Base-by-base conservation (phyloP, 148 eudicot genomes). In the Pharnaceum exiguum region DNA sequence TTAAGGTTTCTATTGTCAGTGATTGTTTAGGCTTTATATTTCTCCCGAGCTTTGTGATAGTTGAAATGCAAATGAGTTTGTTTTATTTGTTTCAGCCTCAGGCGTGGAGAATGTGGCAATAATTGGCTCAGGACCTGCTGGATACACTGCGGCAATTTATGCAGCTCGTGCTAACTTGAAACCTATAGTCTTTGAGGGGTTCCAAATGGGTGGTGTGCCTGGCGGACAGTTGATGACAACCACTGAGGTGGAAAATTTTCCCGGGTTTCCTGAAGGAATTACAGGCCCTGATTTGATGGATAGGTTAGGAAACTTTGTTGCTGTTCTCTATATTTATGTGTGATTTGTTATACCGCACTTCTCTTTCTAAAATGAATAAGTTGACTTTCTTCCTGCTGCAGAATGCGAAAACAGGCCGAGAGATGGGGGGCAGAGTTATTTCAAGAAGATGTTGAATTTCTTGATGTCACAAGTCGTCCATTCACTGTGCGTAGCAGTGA, bases 281-380 rank as follows among this genome's bases (percentile, higher is more conserved):
- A 93, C 89, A 36, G 99, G 99, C 65, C 99, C 99, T 33, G 99
- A 93, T 77, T 75, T 93, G 39, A 93, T 93, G 99, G 99, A 93
- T 44, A 73, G 91, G 99, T 93, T 62, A 46, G 37, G 31, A 26
- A 65, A 17, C 1, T 40, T 26, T n/a, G 5, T 0, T 33, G n/a
- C n/a, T n/a, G n/a, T n/a, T n/a, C n/a, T 27, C n/a, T 26, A 29
- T 51, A 15, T 55, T 28, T 18, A 12, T 1, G 3, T 45, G n/a
- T 27, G 3, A 8, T 4, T n/a, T 21, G 12, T 12, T 30, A 21
- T 31, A 5, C 30, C 2, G 23, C 5, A 2, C 21, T 1, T 27
- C 7, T 0, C 19, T 32, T 4, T 5, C 29, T 23, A 32, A 50
- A 28, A 27, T 54, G 45, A 60, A 47, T 46, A 57, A 40, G 17